Evolutionary conservation across 1,284 basidiomycete genomes (phyloP), one percentile per base, ranked within the genome.

Genomic region (Pholiota adiposa): DNA sequence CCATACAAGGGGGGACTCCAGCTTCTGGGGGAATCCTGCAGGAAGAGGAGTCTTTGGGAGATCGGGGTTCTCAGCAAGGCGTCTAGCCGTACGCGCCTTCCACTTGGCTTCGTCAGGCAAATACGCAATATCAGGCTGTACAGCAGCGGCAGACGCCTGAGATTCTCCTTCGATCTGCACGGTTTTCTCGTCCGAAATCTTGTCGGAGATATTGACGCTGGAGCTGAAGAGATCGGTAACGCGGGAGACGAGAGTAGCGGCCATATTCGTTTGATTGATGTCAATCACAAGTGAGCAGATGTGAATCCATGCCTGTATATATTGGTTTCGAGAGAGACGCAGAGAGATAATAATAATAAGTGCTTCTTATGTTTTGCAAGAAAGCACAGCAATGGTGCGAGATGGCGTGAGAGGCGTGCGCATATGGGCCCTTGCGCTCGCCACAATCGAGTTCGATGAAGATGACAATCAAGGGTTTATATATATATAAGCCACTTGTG

Each of bases 1-100:
- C 75, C 75, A 77, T 21, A 74, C 75, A n/a, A 77, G 64, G 0
- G 73, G 70, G 2, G 69, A 69, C 25, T 73, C 66, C 14, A 75
- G 49, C 44, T 71, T 65, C 43, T 61, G 52, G 1, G 75, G 75
- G 58, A 75, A 77, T 1, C 75, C 75, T 16, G 63, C 66, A 2
- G 75, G 75, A 9, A 77, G 63, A n/a, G 71, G 58, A 8, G 67
- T 66, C 16, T 61, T 54, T 16, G 65, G 70, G 6, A 77, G 56
- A 12, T 62, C 57, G 3, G 73, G 72, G 51, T 74, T 63, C 36
- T 75, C 71, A n/a, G 66, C 64, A 2, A 77, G 67, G 25, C 74
- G 64, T 16, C 67, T 66, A 2, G 72, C 71, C n/a, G 72, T 75
- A 27, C 74, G 67, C 25, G 70, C 67, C 27, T 63, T 62, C 62